Percentiles rank a stretch among this genome's conserved stretches.
These are phyloP conservation scores for Populus euphratica DNA, from an alignment of 345 rosid genomes.

Conservation along the genomic window DNA sequence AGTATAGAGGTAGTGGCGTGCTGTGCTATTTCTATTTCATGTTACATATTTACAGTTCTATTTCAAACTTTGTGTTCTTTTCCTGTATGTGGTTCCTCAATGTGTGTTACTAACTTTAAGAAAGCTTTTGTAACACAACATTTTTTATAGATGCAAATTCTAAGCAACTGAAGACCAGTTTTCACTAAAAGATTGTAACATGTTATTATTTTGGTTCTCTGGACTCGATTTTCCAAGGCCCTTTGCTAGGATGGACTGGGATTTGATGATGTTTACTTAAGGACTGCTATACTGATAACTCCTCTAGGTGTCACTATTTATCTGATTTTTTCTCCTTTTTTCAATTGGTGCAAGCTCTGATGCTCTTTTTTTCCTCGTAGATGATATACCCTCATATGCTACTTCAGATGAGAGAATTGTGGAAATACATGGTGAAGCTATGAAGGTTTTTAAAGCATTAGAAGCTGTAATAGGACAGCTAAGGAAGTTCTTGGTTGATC, in stretches of 20 bases:
- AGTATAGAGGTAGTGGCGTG: not conserved
- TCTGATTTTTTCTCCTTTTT: not conserved
- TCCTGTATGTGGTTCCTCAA: not conserved
- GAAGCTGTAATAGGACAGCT: conserved; percentile 36
- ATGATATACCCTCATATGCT: conserved; percentile 34
- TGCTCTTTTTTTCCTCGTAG: conserved; percentile 9
- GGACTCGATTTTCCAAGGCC: not conserved
- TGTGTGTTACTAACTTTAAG: not conserved
- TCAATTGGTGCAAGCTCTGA: not conserved
- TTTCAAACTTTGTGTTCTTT: not conserved
- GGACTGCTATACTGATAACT: not conserved
- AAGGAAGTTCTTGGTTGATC: conserved; percentile 41
- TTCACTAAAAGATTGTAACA: not conserved
- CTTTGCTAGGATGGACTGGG: not conserved
- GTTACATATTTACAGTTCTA: not conserved
- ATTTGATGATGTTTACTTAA: too few relatives aligned
- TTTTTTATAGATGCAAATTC: not conserved
- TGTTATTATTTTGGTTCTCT: not conserved
- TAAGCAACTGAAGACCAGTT: not conserved
- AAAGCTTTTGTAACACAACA: not conserved
- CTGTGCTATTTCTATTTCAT: not conserved
- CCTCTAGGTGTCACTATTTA: not conserved
- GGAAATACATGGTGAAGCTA: conserved; percentile 35
- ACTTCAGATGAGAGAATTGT: conserved; percentile 35
- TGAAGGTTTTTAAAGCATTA: conserved; percentile 27